Evolutionary conservation across 768 basidiomycete genomes (phyloP).

Genomic region (Ephemerocybe angulata): DNA sequence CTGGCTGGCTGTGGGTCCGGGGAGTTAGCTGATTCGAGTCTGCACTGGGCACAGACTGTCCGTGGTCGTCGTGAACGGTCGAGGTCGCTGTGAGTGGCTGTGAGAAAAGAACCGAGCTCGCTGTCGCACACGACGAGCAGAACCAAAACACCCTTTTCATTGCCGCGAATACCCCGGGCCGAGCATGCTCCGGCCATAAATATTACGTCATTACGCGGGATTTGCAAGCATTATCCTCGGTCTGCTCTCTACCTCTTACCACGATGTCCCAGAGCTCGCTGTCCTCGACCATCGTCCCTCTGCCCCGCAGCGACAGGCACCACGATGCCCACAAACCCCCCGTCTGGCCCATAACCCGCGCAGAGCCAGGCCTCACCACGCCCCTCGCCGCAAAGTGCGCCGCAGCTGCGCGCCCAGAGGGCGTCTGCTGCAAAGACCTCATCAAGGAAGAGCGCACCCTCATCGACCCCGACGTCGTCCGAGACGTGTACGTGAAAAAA

Average conservation of each 20-base stretch:
- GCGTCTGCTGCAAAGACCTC: conserved; percentile 87
- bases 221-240: neutral
- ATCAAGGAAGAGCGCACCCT: conserved; percentile 79
- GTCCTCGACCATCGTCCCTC: conserved; percentile 28
- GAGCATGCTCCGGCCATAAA: neutral
- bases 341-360: conserved; percentile 60
- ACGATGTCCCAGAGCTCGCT: conserved; percentile 21
- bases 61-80: neutral
- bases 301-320: conserved; percentile 23
- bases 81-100: no score
- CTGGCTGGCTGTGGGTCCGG: no score
- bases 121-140: neutral
- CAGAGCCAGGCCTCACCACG: conserved; percentile 33
- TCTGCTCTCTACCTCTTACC: neutral
- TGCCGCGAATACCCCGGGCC: neutral
- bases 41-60: neutral
- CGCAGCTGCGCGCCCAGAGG: conserved; percentile 48
- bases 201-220: neutral
- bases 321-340: conserved; percentile 40
- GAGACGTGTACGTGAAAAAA: conserved; percentile 66
- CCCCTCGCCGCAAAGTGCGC: conserved; percentile 60
- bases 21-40: neutral
- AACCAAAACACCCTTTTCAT: neutral
- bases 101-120: neutral
- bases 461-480: conserved; percentile 81